Evolutionary conservation across 176 grass and related monocot genomes (phyloP).

Genomic region (Stipa capillata): DNA sequence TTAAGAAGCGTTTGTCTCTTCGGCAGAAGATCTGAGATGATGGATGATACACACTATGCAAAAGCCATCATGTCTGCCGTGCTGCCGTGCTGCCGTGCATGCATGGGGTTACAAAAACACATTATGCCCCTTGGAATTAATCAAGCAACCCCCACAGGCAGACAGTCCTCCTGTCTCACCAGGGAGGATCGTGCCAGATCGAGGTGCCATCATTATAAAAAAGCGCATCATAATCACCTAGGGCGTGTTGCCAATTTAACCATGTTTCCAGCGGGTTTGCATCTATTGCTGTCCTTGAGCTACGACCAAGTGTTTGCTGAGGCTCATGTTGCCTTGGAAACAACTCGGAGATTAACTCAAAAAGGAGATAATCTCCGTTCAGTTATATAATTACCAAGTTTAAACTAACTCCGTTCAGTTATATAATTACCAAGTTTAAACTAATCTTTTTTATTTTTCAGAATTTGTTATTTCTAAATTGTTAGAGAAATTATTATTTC

Average conservation of each 20-base stretch:
- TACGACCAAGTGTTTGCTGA: background rate
- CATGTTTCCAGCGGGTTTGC: conserved; percentile 13
- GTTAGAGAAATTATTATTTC: too few species aligned
- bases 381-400: background rate
- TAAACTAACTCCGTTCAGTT: background rate
- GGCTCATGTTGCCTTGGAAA: background rate
- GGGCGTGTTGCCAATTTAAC: conserved; percentile 11
- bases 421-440: background rate
- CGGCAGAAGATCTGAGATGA: conserved; percentile 20
- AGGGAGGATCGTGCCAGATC: conserved; percentile 26
- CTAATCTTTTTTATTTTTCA: too few species aligned
- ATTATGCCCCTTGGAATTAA: conserved; percentile 26
- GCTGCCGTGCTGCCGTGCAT: background rate
- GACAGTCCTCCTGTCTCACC: conserved; percentile 25
- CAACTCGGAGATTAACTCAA: too few species aligned
- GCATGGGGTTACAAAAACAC: background rate
- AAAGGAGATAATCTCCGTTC: background rate
- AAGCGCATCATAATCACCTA: conserved; percentile 12
- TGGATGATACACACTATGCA: background rate
- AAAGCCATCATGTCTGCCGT: conserved; percentile 8
- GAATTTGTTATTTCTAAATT: too few species aligned
- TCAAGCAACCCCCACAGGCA: conserved; percentile 1
- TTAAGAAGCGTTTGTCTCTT: conserved; percentile 34
- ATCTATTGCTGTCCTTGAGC: background rate
- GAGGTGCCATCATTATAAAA: conserved; percentile 20